A percentile compares a stretch with the other conserved stretches of the same genome.
phyloP scores from a whole-genome alignment of 2,329 filamentous ascomycete genomes.

The Dothideomycetes sp. region DNA sequence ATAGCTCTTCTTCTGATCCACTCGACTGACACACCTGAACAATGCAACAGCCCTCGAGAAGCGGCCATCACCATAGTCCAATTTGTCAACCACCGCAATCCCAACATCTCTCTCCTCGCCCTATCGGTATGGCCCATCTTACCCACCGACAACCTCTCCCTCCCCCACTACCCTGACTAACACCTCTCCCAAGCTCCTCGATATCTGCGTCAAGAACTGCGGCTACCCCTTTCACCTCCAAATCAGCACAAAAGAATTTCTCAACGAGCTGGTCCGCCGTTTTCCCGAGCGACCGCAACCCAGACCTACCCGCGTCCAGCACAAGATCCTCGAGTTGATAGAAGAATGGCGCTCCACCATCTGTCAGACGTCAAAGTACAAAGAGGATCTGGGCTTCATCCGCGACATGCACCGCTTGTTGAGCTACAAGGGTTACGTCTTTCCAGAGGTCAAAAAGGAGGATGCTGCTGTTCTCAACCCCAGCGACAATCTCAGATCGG shows the following conservation, averaged over 20 bases:
- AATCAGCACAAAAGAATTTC: slow-evolving; percentile 96
- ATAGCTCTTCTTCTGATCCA: no score
- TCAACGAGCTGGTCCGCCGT: slow-evolving; percentile 92
- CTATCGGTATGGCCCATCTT: slow-evolving; percentile 45
- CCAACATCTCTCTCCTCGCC: slow-evolving; percentile 84
- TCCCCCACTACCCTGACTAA: no score
- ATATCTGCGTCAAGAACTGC: slow-evolving; percentile 99
- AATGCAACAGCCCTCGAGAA: slow-evolving; percentile 61
- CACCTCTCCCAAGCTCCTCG: slow-evolving; percentile 54
- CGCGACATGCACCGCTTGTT: slow-evolving; percentile 93
- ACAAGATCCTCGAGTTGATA: slow-evolving; percentile 86
- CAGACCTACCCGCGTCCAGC: slow-evolving; percentile 75
- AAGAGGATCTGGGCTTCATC: slow-evolving; percentile 92
- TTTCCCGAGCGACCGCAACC: slow-evolving; percentile 90
- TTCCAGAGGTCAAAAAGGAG: slow-evolving; percentile 82
- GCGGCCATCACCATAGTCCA: slow-evolving; percentile 86
- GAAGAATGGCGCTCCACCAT: slow-evolving; percentile 98
- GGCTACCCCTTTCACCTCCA: slow-evolving; percentile 98
- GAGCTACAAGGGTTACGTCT: slow-evolving; percentile 94
- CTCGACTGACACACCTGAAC: no score
- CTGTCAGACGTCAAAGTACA: slow-evolving; percentile 95
- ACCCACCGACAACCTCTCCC: no score
- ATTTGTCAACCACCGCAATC: slow-evolving; percentile 93
- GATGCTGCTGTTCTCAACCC: slow-evolving; percentile 95
- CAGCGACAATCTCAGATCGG: slow-evolving; percentile 90